Base-by-base conservation (phyloP, 805 yeast species). In the Lipomyces spencermartinsiae region DNA sequence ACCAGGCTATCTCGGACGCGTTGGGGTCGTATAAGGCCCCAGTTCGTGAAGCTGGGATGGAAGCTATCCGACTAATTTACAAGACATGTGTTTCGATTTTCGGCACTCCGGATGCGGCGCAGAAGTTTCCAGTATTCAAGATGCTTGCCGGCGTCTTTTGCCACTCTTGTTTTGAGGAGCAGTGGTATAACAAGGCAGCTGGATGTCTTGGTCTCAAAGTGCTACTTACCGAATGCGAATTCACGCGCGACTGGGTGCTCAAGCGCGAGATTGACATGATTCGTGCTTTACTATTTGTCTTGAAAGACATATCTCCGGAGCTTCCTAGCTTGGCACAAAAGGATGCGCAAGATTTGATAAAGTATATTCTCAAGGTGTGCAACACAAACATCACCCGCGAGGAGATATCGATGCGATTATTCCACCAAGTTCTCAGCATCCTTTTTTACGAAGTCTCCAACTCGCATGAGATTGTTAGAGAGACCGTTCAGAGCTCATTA, bases 401-500 rank as follows among this genome's bases (percentile, higher is more conserved):
- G 53, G 87, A 88, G 6, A 86, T 90, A 84, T 70, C 87, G 31
- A 82, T 89, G 66, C 89, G 91, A 73, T 89, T 91, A 35, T 89
- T 92, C 78, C 92, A 89, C 73, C 89, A 93, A 14, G 83, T 95
- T 33, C 87, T 92, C 46, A 92, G 97, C n/a, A 89, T 94, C 34
- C 83, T 96, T 71, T 97, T 94, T 1, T 93, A 93, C 75, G 99
- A 95, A 76, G 83, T 95, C 67, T 95, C 97, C 53, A 93, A 95
- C 76, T 90, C 98, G 0, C 92, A 91, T 72, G 86, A 88, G 12
- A 85, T 86, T 55, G 97, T 94, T 0, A 84, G 99, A 73, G 87
- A 87, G 67, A 90, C 96, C 0, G 89, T 97, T 0, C 93, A 91
- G 76, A 81, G 85, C 35, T 87, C 94, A 0, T 81, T 95, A 70